phyloP scores from a whole-genome alignment of 2,329 filamentous ascomycete genomes.

The Byssoonygena ceratinophila region DNA sequence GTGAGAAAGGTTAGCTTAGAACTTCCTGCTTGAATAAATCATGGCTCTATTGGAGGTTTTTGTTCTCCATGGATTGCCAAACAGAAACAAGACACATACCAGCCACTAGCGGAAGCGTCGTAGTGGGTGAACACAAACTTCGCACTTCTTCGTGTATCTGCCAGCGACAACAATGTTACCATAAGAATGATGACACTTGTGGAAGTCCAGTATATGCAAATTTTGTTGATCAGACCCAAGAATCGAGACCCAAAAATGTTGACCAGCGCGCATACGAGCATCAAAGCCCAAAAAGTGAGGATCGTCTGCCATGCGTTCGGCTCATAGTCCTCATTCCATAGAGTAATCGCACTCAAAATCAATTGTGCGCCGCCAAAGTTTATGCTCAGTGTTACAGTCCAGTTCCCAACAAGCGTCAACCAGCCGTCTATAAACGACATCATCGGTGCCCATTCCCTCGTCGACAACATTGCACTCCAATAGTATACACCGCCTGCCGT shows the following conservation, averaged over 20 bases:
- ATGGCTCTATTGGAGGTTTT: no score
- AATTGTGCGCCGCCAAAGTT: constrained; percentile 64
- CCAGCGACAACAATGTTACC: constrained; percentile 51
- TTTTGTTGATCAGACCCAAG: constrained; percentile 59
- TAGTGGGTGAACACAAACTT: constrained; percentile 60
- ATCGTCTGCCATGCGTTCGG: constrained; percentile 60
- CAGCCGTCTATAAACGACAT: constrained; percentile 61
- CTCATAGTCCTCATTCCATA: constrained; percentile 59
- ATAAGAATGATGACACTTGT: constrained; percentile 59
- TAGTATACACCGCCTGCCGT: constrained; percentile 62
- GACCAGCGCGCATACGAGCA: constrained; percentile 52
- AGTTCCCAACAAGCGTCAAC: constrained; percentile 62
- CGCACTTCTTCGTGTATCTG: constrained; percentile 45
- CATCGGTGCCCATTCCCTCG: constrained; percentile 54
- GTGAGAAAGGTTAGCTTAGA: constrained; percentile 9
- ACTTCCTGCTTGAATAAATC: no score
- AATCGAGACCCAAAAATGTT: constrained; percentile 55
- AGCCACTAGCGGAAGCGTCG: constrained; percentile 55
- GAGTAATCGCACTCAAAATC: constrained; percentile 55
- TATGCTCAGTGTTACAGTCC: constrained; percentile 57
- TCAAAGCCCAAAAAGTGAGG: constrained; percentile 61
- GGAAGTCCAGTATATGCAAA: constrained; percentile 63
- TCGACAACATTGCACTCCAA: constrained; percentile 58
- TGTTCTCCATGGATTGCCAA: no score
- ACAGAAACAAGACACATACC: constrained; percentile 37